Conservation (phyloP, 805 yeast species). For the Metahyphopichia silvanorum region DNA sequence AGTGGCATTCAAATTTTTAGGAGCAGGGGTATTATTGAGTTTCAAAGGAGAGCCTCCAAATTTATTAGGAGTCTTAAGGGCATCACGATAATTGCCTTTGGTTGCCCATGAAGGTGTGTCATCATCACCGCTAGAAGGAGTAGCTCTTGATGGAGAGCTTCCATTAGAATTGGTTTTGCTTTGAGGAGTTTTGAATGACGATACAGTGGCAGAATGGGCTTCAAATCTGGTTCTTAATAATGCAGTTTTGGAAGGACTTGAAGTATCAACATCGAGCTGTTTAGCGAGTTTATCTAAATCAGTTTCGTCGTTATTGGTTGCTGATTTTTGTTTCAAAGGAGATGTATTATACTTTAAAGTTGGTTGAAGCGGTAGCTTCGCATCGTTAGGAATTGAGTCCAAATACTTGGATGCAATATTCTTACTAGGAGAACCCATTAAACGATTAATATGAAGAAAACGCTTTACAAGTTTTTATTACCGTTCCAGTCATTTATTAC, state of each 20-base stretch:
- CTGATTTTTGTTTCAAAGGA: conserved; percentile 8
- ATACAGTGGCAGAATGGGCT: conserved; percentile 40
- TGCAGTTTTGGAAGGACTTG: conserved; percentile 23
- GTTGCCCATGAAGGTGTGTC: conserved; percentile 20
- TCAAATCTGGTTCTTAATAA: conserved; percentile 32
- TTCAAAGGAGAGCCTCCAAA: conserved; percentile 1
- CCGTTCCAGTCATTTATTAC: too few relatives aligned
- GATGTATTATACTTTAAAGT: conserved; percentile 21
- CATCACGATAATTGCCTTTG: conserved; percentile 16
- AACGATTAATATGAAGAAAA: neutral
- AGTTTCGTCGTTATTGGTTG: conserved; percentile 13
- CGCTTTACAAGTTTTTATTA: neutral
- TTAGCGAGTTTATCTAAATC: conserved; percentile 39
- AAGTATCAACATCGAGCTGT: conserved; percentile 28
- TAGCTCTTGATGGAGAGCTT: conserved; percentile 13
- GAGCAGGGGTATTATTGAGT: neutral
- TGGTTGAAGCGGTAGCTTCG: conserved; percentile 28
- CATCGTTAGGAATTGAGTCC: conserved; percentile 27
- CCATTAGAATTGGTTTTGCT: conserved; percentile 14
- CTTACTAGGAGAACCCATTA: conserved; percentile 17
- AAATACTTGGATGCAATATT: conserved; percentile 35
- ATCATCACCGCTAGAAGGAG: conserved; percentile 2
- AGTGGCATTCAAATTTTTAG: conserved; percentile 2
- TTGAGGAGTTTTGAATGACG: conserved; percentile 36
- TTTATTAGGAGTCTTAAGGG: conserved; percentile 11